Evolutionary conservation across 2,329 filamentous ascomycete species (phyloP).

Genomic region (Phyllachora maydis): DNA sequence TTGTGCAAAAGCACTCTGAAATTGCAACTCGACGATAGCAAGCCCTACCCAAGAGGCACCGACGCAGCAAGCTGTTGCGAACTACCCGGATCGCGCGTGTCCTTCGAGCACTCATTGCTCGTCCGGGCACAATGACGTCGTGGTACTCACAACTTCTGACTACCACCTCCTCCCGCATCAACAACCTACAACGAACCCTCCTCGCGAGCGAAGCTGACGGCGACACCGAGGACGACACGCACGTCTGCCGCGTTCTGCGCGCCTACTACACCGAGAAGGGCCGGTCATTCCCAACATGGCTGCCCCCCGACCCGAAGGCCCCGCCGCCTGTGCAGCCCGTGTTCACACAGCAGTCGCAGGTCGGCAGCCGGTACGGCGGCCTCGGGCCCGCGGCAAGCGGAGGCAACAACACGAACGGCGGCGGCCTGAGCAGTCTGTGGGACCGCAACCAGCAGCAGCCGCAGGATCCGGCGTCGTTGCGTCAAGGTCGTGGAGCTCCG

Average conservation of each 20-base stretch:
- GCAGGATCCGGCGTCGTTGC: constrained; percentile 14
- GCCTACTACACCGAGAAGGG: constrained; percentile 86
- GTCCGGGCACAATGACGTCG: too few species aligned
- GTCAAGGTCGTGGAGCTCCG: constrained; percentile 17
- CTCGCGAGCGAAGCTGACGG: constrained; percentile 45
- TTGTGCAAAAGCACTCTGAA: too few species aligned
- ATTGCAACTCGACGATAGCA: too few species aligned
- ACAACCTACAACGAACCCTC: constrained; percentile 47
- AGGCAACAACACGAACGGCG: too few species aligned
- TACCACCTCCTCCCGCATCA: constrained; percentile 43
- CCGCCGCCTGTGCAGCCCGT: constrained; percentile 32
- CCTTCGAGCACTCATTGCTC: too few species aligned
- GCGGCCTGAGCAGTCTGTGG: constrained; percentile 35
- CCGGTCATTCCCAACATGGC: constrained; percentile 63
- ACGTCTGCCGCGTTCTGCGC: constrained; percentile 82
- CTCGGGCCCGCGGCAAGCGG: constrained; percentile 7
- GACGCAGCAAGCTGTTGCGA: neutral
- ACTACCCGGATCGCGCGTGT: neutral
- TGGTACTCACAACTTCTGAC: constrained; percentile 62
- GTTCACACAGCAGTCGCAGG: constrained; percentile 25
- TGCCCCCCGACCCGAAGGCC: constrained; percentile 73
- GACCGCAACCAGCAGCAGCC: constrained; percentile 18
- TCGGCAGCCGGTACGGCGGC: constrained; percentile 32
- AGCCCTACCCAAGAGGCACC: too few species aligned
- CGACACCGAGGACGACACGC: constrained; percentile 73